Conservation (phyloP, 1,284 basidiomycete species). For the Trametes sp. region DNA sequence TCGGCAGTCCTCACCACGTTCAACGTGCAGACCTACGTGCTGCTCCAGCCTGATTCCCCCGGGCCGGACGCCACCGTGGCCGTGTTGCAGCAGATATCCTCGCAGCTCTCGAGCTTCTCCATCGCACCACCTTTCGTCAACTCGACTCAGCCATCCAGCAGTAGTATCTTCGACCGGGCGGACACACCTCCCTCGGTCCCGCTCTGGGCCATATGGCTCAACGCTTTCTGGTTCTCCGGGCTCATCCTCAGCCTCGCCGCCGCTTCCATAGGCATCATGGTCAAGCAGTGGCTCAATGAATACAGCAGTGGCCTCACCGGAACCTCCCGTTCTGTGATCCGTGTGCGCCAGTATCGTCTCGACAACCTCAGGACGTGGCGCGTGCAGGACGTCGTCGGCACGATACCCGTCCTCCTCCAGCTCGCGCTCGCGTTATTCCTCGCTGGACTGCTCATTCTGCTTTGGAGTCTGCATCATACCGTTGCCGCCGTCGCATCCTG, state of each 20-base stretch:
- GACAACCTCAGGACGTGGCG: conserved; percentile 32
- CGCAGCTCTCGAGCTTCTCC: conserved; percentile 12
- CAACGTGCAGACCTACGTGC: conserved; percentile 18
- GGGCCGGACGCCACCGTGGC: neutral
- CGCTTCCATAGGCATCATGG: conserved; percentile 18
- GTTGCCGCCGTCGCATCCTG: neutral
- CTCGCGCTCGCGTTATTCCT: neutral
- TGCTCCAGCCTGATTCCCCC: conserved; percentile 17
- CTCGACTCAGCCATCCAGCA: neutral
- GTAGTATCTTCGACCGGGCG: neutral
- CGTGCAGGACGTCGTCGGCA: conserved; percentile 27
- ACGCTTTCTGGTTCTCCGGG: conserved; percentile 21
- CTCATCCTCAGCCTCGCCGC: conserved; percentile 18
- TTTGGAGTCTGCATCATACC: neutral
- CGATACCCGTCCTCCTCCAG: conserved; percentile 29
- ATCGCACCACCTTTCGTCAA: no score
- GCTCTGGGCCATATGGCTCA: conserved; percentile 45
- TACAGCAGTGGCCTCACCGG: conserved; percentile 12
- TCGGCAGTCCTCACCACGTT: conserved; percentile 20
- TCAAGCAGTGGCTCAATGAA: conserved; percentile 26
- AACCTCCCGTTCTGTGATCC: neutral
- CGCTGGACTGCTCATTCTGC: neutral
- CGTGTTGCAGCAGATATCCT: conserved; percentile 14
- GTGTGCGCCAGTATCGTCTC: conserved; percentile 31
- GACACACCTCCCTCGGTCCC: no score